Evolutionary conservation across 2,329 filamentous ascomycete genomes (phyloP).

Genomic region (Rutstroemia sydowiana): DNA sequence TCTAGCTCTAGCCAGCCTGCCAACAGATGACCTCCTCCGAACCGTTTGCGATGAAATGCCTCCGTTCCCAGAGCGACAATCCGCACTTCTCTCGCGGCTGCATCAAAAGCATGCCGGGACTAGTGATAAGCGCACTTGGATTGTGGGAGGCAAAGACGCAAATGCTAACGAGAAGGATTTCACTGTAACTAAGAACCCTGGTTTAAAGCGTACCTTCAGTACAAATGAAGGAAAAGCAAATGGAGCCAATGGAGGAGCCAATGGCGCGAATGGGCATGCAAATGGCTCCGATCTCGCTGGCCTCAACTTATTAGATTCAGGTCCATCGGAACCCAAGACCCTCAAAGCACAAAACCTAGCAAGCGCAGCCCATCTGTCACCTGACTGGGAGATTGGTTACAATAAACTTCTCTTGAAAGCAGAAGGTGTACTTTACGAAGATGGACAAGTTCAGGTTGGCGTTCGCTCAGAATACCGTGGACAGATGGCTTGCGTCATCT

Average conservation of each 20-base stretch:
- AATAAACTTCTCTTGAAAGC: slow-evolving; percentile 70
- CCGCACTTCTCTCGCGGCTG: slow-evolving; percentile 80
- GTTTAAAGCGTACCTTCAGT: slow-evolving; percentile 81
- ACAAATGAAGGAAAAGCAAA: slow-evolving; percentile 36
- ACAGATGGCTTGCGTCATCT: slow-evolving; percentile 90
- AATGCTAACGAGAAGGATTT: slow-evolving; percentile 77
- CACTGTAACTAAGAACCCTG: slow-evolving; percentile 69
- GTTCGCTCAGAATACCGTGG: slow-evolving; percentile 88
- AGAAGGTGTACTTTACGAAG: slow-evolving; percentile 90
- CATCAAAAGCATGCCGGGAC: slow-evolving; percentile 92
- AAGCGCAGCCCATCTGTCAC: slow-evolving; percentile 84
- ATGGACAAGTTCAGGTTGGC: slow-evolving; percentile 87
- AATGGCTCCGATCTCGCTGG: slow-evolving; percentile 62
- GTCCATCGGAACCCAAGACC: slow-evolving; percentile 48
- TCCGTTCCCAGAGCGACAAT: slow-evolving; percentile 90
- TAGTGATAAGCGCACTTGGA: slow-evolving; percentile 94
- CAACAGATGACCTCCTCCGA: slow-evolving; percentile 82
- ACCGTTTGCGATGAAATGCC: slow-evolving; percentile 99
- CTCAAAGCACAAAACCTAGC: slow-evolving; percentile 75
- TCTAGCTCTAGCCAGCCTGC: slow-evolving; percentile 73
- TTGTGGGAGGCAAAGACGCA: slow-evolving; percentile 93
- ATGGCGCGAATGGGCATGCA: slow-evolving; percentile 44
- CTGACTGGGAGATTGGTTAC: slow-evolving; percentile 89
- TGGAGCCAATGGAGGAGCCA: slow-evolving; percentile 37
- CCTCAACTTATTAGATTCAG: slow-evolving; percentile 65